phyloP scores from a whole-genome alignment of 164 flowering plant species.

The Aristolochia fimbriata region DNA sequence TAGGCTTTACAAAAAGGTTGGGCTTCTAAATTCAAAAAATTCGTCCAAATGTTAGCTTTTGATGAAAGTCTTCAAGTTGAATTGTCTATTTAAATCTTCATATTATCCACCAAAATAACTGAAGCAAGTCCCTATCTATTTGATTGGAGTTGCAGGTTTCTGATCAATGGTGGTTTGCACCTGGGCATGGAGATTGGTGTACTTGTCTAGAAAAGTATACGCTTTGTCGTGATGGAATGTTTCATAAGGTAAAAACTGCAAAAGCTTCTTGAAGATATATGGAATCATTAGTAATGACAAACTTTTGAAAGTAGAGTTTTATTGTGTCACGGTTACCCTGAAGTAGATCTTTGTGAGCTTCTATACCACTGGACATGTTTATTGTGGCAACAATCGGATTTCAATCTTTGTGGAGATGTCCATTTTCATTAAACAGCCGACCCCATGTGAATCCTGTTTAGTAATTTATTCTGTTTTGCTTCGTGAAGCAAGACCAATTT shows the following conservation, averaged over 20 bases:
- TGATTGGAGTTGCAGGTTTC: slow-evolving; percentile 46
- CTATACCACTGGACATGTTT: no score
- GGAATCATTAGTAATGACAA: background rate
- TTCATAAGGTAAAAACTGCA: slow-evolving; percentile 61
- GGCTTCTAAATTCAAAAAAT: background rate
- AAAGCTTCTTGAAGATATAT: background rate
- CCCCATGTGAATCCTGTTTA: background rate
- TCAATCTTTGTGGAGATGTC: no score
- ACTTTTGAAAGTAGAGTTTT: background rate
- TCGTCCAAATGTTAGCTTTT: background rate
- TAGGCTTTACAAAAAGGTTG: slow-evolving; percentile 79
- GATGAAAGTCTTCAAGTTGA: background rate
- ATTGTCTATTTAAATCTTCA: background rate
- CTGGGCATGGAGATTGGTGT: slow-evolving; percentile 97
- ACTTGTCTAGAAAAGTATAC: slow-evolving; percentile 85
- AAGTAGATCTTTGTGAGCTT: no score
- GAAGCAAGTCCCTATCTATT: no score
- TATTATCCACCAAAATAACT: background rate
- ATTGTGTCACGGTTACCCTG: no score
- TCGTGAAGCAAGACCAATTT: slow-evolving; percentile 81
- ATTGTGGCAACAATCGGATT: no score
- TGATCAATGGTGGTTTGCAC: slow-evolving; percentile 92
- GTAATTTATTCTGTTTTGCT: background rate
- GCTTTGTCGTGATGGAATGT: slow-evolving; percentile 84
- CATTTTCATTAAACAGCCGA: no score